phyloP scores from a whole-genome alignment of 2,329 filamentous ascomycete species.

The Curvularia lunata region DNA sequence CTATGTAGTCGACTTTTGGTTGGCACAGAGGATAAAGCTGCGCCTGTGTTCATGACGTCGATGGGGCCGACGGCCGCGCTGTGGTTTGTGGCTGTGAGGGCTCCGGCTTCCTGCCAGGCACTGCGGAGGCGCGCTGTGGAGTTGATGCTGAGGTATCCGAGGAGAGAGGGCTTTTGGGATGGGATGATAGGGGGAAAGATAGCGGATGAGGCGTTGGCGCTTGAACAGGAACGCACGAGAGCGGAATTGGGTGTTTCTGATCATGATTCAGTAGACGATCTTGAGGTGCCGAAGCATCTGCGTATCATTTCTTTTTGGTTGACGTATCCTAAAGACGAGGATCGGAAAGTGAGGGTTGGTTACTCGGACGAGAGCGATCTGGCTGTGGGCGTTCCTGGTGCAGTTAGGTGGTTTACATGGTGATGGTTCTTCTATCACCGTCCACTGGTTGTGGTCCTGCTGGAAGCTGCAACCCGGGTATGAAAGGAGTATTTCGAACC shows the following conservation, averaged over 20 bases:
- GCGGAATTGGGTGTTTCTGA: conserved; percentile 13
- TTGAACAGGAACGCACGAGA: conserved; percentile 37
- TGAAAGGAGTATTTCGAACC: background rate
- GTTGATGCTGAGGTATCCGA: conserved; percentile 35
- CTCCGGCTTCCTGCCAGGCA: conserved; percentile 24
- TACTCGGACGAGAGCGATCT: conserved; percentile 30
- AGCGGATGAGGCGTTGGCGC: conserved; percentile 30
- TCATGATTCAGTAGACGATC: conserved; percentile 4
- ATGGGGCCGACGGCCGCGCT: conserved; percentile 35
- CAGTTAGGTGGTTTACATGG: conserved; percentile 20
- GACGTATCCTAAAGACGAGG: conserved; percentile 24
- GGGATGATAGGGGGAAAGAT: conserved; percentile 65
- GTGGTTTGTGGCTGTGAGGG: conserved; percentile 34
- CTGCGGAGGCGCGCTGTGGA: conserved; percentile 35
- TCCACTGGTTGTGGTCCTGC: background rate
- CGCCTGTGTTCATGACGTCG: conserved; percentile 37
- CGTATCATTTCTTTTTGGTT: conserved; percentile 31
- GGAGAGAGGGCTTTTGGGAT: conserved; percentile 60
- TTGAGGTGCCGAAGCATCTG: conserved; percentile 31
- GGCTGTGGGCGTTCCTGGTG: conserved; percentile 21
- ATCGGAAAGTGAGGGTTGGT: conserved; percentile 25
- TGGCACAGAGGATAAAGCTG: conserved; percentile 6
- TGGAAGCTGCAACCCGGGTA: background rate
- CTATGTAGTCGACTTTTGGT: conserved; percentile 21
- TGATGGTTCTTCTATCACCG: background rate